Evolutionary conservation across 805 yeast genomes (phyloP), one percentile per base, ranked within the genome.

Genomic region (Starmerella floricola): DNA sequence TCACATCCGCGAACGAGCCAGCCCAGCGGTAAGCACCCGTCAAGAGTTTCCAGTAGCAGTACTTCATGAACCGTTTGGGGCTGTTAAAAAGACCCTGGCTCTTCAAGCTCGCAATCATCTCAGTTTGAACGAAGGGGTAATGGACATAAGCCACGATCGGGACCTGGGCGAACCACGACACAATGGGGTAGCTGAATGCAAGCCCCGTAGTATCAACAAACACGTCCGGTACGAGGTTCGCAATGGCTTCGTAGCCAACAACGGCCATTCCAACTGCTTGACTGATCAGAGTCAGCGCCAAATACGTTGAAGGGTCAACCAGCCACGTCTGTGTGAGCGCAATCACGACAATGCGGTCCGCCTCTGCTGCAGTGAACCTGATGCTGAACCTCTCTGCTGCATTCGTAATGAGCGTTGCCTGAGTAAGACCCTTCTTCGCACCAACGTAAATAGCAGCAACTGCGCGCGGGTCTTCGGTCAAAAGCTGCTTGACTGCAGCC

Each of bases 201-300:
- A 82, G 76, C 0, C 98, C 98, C 72, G 85, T 79, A 1, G 98
- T 87, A 56, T 91, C 98, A 28, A 91, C 69, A 74, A 86, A 85
- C n/a, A 85, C 68, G 58, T 91, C 97, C 0, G 97, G 96, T 34
- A 62, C 62, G 31, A 83, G 68, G 51, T 69, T 70, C 44, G 64
- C 61, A 46, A 86, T 60, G 1, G 94, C 94, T 56, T 81, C 87
- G 40, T 74, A 60, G 1, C 82, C 73, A 29, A 91, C 64, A 12
- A 78, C 47, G 4, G 76, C 56, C 1, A 94, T 76, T 1, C 96
- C 96, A 10, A 85, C 34, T 3, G 93, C 84, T 64, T 91, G 98
- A 19, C 95, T 94, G 2, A 84, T 51, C 43, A 91, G 65, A 0
- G 97, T 91, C 54, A 85, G 74, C 42, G 72, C 68, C 12, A 78